Evolutionary conservation across 148 eudicot genomes (phyloP), one percentile per base, ranked within the genome.

Genomic region (Cornus controversa): DNA sequence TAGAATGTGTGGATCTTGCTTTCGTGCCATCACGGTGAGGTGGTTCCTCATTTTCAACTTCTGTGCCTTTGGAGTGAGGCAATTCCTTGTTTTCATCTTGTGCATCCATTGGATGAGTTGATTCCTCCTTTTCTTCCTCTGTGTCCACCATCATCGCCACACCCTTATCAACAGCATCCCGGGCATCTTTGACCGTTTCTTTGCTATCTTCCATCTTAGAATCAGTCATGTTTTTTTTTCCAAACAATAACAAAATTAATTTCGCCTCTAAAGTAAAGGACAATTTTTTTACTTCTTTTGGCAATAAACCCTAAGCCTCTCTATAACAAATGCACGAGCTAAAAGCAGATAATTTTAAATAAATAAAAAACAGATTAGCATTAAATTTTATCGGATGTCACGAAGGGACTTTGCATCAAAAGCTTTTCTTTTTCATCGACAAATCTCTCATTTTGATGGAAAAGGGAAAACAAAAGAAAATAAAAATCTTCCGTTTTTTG

Each of bases 41-140:
- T 23, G 78, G 27, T 47, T 62, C 13, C 42, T 14, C 27, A n/a
- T n/a, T n/a, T n/a, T n/a, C n/a, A n/a, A n/a, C n/a, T n/a, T n/a
- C n/a, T n/a, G n/a, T n/a, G n/a, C n/a, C n/a, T n/a, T n/a, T n/a
- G n/a, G n/a, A n/a, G 18, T 27, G 45, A 63, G 65, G 5, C 3
- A 50, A 26, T 28, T 80, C 74, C 60, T 74, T 74, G 72, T 40
- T 37, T 62, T 29, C 47, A 75, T 37, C 57, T 6, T 62, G 29
- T 6, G 70, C 29, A 63, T 62, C 73, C n/a, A 50, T 40, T 40
- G 45, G 10, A 31, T 72, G 8, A 47, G 54, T 47, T 15, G 53
- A 65, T 66, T 66, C 70, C 64, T 60, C 70, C 53, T 80, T 75
- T 47, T 47, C 69, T 50, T 42, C 78, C 58, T 27, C 71, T n/a